These are phyloP conservation scores for Lippia alba DNA, from an alignment of 305 asterid genomes.

Conservation along the genomic window DNA sequence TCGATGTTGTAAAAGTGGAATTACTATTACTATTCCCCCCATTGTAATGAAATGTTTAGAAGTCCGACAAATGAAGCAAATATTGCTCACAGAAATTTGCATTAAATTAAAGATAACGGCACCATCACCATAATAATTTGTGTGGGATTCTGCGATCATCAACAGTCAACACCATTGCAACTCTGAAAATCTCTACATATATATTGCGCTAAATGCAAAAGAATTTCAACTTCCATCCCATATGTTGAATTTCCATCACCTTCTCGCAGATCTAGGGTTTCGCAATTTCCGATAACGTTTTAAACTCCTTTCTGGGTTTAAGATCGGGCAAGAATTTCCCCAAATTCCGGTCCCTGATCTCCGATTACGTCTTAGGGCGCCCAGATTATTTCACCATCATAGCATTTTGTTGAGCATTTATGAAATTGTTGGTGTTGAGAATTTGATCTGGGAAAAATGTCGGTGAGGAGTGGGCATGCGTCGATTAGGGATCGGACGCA, in stretches of 20 bases:
- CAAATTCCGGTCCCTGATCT: constrained; percentile 24
- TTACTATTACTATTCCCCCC: too few relatives aligned
- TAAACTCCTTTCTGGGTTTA: constrained; percentile 36
- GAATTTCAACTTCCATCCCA: constrained; percentile 7
- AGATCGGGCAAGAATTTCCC: constrained; percentile 32
- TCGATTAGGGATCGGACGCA: constrained; percentile 92
- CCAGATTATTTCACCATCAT: too few relatives aligned
- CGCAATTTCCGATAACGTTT: constrained; percentile 25
- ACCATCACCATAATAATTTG: too few relatives aligned
- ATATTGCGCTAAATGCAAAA: too few relatives aligned
- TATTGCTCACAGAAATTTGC: too few relatives aligned
- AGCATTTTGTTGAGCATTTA: constrained; percentile 9
- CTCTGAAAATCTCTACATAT: too few relatives aligned
- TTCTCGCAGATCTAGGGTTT: constrained; percentile 49
- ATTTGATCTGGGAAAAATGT: constrained; percentile 43
- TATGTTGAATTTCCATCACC: constrained; percentile 29
- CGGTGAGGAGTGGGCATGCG: constrained; percentile 54
- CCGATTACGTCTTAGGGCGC: background rate
- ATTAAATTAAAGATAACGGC: too few relatives aligned
- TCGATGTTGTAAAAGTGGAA: too few relatives aligned
- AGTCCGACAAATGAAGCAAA: too few relatives aligned
- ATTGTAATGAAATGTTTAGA: too few relatives aligned
- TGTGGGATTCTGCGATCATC: too few relatives aligned
- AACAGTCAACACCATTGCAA: too few relatives aligned
- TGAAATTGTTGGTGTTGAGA: constrained; percentile 33